phyloP scores from a whole-genome alignment of 1,139 yeast genomes.

The Debaryomyces sp. region DNA sequence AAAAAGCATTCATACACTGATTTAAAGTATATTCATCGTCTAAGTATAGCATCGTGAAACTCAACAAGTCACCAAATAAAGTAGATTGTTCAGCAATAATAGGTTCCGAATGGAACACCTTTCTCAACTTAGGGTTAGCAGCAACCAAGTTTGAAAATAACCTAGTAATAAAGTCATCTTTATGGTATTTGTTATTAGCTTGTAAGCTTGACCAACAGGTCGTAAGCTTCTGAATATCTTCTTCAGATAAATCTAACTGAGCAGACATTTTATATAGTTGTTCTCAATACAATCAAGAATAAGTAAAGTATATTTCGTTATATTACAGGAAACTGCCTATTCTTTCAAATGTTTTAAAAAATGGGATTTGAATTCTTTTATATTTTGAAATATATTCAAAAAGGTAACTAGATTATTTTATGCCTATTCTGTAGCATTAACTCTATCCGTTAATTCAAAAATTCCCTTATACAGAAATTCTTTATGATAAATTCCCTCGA shows the following conservation, averaged over 20 bases:
- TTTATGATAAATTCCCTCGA: not conserved
- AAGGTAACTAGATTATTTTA: not conserved
- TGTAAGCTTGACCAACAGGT: conserved; percentile 36
- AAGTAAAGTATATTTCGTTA: not conserved
- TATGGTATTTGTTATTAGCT: conserved; percentile 31
- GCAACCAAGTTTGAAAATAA: conserved; percentile 39
- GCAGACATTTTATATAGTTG: conserved; percentile 3
- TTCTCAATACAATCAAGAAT: not conserved
- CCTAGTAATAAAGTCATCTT: conserved; percentile 31
- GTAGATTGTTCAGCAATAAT: conserved; percentile 33
- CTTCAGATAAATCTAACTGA: conserved; percentile 3
- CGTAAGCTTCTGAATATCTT: conserved; percentile 6
- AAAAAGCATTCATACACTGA: conserved; percentile 39
- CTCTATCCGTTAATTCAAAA: conserved; percentile 4
- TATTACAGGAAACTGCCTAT: conserved; percentile 3
- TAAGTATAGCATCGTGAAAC: conserved; percentile 35
- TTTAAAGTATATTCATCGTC: conserved; percentile 32
- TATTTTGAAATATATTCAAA: conserved; percentile 7
- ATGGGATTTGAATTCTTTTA: conserved; percentile 9
- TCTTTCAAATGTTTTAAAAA: not conserved
- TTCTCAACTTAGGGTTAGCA: conserved; percentile 29
- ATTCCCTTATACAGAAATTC: conserved; percentile 11
- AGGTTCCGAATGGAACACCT: conserved; percentile 25
- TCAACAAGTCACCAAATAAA: conserved; percentile 41
- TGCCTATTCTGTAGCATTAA: not conserved